Evolutionary conservation across 202 grass and related monocot species (phyloP).

Genomic region (Panicum virgatum): DNA sequence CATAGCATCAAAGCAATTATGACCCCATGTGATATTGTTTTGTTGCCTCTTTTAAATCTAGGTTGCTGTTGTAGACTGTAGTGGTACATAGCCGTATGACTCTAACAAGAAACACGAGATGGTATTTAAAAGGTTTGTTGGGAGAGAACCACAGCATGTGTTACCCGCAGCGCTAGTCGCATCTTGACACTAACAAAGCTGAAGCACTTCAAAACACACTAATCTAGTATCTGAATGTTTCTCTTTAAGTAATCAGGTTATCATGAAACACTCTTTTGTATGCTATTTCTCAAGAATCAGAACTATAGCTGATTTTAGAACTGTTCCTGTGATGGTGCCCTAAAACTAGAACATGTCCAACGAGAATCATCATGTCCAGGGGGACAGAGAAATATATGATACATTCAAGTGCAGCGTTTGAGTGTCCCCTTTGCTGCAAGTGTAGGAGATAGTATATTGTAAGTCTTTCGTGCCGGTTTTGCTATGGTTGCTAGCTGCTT

Average conservation of each 20-base stretch:
- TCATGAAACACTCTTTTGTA: constrained; percentile 22
- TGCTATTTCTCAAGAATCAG: constrained; percentile 10
- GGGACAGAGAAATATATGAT: constrained; percentile 2
- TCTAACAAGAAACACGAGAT: constrained; percentile 26
- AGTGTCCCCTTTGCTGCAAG: neutral
- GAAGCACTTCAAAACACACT: constrained; percentile 35
- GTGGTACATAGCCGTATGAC: constrained; percentile 24
- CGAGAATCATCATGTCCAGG: neutral
- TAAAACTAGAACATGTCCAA: constrained; percentile 21
- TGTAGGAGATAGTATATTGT: neutral
- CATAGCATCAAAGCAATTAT: constrained; percentile 33
- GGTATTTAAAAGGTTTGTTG: constrained; percentile 19
- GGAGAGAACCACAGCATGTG: constrained; percentile 40
- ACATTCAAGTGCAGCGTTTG: constrained; percentile 1
- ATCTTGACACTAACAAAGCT: constrained; percentile 37
- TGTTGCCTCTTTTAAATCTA: constrained; percentile 34
- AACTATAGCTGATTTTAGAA: constrained; percentile 19
- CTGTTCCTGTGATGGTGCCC: constrained; percentile 2
- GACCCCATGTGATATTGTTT: constrained; percentile 45
- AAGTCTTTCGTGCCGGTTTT: constrained; percentile 14
- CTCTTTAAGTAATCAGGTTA: constrained; percentile 31
- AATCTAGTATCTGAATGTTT: constrained; percentile 29
- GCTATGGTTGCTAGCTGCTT: constrained; percentile 6
- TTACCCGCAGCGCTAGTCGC: constrained; percentile 11
- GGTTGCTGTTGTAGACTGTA: constrained; percentile 4